phyloP scores from a whole-genome alignment of 1,284 basidiomycete genomes.

The Fomitopsis palustris region DNA sequence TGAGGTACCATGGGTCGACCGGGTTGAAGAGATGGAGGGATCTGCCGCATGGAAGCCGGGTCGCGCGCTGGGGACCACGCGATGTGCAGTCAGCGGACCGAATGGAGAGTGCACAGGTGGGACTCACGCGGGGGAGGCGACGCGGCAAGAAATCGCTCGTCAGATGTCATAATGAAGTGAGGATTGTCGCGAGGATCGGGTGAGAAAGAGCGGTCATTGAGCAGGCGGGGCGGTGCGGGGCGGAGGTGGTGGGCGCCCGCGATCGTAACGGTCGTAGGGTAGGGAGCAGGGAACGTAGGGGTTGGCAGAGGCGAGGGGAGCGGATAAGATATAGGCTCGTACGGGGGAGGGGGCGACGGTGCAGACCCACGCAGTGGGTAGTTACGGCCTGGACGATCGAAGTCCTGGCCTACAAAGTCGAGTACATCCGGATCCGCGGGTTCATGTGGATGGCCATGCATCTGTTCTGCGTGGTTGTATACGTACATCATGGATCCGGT shows the following conservation, averaged over 20 bases:
- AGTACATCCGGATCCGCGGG: conserved; percentile 2
- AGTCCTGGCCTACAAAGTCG: conserved; percentile 4
- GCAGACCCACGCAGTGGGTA: conserved; percentile 4
- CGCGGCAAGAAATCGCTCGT: conserved; percentile 26
- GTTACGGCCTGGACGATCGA: conserved; percentile 3
- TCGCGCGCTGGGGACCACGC: conserved; percentile 14
- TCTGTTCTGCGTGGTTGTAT: neutral
- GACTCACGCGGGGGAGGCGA: conserved; percentile 12
- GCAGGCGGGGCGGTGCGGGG: conserved; percentile 8
- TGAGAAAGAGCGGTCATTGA: conserved; percentile 36
- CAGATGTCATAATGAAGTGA: conserved; percentile 28
- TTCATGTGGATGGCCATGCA: neutral
- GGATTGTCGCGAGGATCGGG: conserved; percentile 32
- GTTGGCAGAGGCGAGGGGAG: conserved; percentile 8
- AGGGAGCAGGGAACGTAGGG: conserved; percentile 8
- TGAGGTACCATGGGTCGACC: neutral
- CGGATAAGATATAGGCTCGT: conserved; percentile 14
- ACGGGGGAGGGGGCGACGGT: conserved; percentile 8
- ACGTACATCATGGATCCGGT: neutral
- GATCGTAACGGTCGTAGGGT: conserved; percentile 11
- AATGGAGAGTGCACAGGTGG: neutral
- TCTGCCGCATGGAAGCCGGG: conserved; percentile 14
- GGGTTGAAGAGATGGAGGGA: conserved; percentile 6
- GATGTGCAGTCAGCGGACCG: neutral
- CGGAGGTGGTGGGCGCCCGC: neutral